A percentile compares a stretch with the other conserved stretches of the same genome.
Conservation (phyloP, 331 rosid genomes). For the Erythrophleum ivorense region DNA sequence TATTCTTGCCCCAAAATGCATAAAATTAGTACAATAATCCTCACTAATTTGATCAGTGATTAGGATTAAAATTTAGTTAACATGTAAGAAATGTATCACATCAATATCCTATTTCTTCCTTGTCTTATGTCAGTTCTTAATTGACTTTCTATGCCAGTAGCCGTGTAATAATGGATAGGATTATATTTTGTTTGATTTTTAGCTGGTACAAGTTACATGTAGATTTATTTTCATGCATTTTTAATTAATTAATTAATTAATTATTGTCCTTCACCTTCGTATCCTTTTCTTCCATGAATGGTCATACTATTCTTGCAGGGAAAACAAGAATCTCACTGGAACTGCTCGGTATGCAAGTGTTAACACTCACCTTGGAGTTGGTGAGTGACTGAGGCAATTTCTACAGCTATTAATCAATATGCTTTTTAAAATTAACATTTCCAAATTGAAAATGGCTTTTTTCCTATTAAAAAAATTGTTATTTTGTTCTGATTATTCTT, state of each 20-base stretch:
- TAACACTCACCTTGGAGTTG: slow-evolving; percentile 98
- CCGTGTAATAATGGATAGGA: not conserved
- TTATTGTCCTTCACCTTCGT: slow-evolving; percentile 23
- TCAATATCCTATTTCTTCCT: not conserved
- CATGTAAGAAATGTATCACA: too few relatives aligned
- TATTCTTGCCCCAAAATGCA: too few relatives aligned
- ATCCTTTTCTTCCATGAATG: slow-evolving; percentile 13
- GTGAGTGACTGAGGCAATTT: slow-evolving; percentile 56
- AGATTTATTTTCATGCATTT: slow-evolving; percentile 14
- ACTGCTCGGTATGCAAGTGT: slow-evolving; percentile 99
- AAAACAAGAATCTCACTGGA: slow-evolving; percentile 99
- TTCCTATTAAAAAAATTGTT: not conserved
- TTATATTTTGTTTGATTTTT: not conserved
- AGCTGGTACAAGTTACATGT: not conserved
- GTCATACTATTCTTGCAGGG: slow-evolving; percentile 57
- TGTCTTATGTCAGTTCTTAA: not conserved
- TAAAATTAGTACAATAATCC: too few relatives aligned
- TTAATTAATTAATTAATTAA: not conserved
- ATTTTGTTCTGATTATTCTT: slow-evolving; percentile 40
- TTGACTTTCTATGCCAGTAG: not conserved
- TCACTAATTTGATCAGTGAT: too few relatives aligned
- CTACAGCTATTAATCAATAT: slow-evolving; percentile 33
- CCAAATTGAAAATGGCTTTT: not conserved
- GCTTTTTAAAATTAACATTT: not conserved
- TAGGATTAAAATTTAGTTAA: too few relatives aligned